phyloP scores from a whole-genome alignment of 805 yeast genomes.

The Hanseniaspora mollemarum region DNA sequence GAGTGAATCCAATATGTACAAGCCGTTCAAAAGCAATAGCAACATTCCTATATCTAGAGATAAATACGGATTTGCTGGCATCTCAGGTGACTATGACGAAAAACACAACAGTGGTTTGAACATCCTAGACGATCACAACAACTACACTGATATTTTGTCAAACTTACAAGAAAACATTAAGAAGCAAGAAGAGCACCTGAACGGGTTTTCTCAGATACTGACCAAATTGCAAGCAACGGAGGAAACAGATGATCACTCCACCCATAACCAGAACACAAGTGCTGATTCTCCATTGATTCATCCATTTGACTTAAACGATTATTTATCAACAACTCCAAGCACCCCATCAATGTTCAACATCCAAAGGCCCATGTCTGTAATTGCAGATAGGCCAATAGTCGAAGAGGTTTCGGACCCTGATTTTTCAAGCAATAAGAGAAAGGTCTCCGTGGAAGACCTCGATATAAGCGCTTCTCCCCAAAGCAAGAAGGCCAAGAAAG shows the following conservation, averaged over 20 bases:
- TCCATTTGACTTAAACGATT: slow-evolving; percentile 16
- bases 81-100: not conserved
- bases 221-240: slow-evolving; percentile 1
- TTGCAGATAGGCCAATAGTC: not conserved
- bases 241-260: not conserved
- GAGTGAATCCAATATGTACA: slow-evolving; percentile 2
- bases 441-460: not conserved
- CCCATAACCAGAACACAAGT: not conserved
- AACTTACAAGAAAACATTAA: slow-evolving; percentile 9
- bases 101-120: not conserved
- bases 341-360: not conserved
- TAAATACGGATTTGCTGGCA: not conserved
- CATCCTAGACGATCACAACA: not conserved
- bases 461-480: not conserved
- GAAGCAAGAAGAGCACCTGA: slow-evolving; percentile 13
- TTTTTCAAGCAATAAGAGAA: not conserved
- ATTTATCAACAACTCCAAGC: slow-evolving; percentile 14
- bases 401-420: slow-evolving; percentile 1
- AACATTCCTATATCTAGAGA: not conserved
- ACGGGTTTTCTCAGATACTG: slow-evolving; percentile 13
- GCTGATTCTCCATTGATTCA: not conserved
- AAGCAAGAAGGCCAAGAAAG: not conserved
- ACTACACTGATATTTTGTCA: slow-evolving; percentile 3
- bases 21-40: not conserved
- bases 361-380: not conserved